Conservation (phyloP, 2,329 filamentous ascomycete species). For the Acrocalymma vagum region DNA sequence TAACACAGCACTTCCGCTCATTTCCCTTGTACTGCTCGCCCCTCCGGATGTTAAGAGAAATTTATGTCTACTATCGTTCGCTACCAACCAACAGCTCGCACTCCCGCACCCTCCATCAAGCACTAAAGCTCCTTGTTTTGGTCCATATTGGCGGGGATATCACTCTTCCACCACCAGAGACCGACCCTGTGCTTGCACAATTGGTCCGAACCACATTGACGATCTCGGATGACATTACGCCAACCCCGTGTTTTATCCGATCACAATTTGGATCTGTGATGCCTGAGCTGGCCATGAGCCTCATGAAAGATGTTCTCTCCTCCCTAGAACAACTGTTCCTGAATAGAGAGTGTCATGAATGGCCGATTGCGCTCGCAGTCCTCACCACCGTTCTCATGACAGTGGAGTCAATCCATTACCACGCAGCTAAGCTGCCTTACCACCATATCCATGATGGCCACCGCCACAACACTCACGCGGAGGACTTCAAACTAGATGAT, state of each 20-base stretch:
- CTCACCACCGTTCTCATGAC: constrained; percentile 46
- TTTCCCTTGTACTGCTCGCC: constrained; percentile 47
- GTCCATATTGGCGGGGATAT: constrained; percentile 49
- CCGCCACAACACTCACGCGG: neutral
- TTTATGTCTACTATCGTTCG: constrained; percentile 43
- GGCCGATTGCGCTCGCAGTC: constrained; percentile 42
- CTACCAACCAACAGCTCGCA: constrained; percentile 22
- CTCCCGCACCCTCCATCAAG: constrained; percentile 37
- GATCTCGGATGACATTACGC: constrained; percentile 15
- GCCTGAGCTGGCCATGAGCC: constrained; percentile 36
- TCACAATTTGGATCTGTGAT: constrained; percentile 47
- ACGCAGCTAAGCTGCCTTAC: constrained; percentile 45
- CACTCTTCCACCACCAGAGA: constrained; percentile 31
- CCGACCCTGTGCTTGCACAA: constrained; percentile 21
- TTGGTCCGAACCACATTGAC: constrained; percentile 29
- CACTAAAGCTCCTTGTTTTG: constrained; percentile 49
- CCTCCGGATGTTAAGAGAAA: constrained; percentile 40
- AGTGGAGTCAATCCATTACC: constrained; percentile 49
- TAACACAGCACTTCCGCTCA: constrained; percentile 40
- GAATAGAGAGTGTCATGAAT: constrained; percentile 37
- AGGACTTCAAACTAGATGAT: constrained; percentile 27
- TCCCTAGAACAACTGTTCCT: constrained; percentile 41
- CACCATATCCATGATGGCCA: constrained; percentile 27
- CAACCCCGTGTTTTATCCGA: constrained; percentile 50
- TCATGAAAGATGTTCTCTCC: constrained; percentile 44